Base-by-base conservation (phyloP, 441 rosid species). In the Codiaeum variegatum region DNA sequence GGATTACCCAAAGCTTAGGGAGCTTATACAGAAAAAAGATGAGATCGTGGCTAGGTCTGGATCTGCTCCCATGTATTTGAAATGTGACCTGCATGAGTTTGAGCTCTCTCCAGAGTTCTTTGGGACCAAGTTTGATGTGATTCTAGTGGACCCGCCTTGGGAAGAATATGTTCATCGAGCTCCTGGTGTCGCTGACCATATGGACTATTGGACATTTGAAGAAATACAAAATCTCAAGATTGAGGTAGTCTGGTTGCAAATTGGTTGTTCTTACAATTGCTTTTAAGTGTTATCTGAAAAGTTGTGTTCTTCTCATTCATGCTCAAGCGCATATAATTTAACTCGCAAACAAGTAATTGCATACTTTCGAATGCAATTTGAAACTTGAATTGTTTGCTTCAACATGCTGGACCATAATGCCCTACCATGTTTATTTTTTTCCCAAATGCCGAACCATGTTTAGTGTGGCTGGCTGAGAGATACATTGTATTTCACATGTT, bases 81-180 rank as follows among this genome's bases (percentile, higher is more conserved):
- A 93, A 84, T 84, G 88, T 21, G 91, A 93, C 78, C 84, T 95
- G 64, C 96, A 77, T 58, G 97, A 93, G 69, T 84, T 93, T 80
- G 99, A 95, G 82, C 84, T 95, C 62, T 87, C 99, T 34, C 91
- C 98, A 0, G 99, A 95, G 76, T 87, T 88, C 79, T 93, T 95
- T 71, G 97, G 97, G 73, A 89, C 97, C 73, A 95, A 93, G 88
- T 95, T 95, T 72, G 99, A 95, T 82, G 99, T 95, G 59, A 95
- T 95, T 78, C 93, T 95, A 78, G 88, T 95, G 64, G 99, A 95
- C 64, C 99, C 98, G 51, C 99, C 98, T 16, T 95, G 98, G 99
- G 99, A 95, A 81, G 99, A 95, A 81, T 95, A 93, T 80, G 99
- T 91, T 76, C 99, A 95, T 78, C 87, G 98, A 52, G 99, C 99